A percentile compares a stretch with the other conserved stretches of the same genome.
Evolutionary conservation across 2,329 filamentous ascomycete species (phyloP).

Genomic region (Beauveria brongniartii): DNA sequence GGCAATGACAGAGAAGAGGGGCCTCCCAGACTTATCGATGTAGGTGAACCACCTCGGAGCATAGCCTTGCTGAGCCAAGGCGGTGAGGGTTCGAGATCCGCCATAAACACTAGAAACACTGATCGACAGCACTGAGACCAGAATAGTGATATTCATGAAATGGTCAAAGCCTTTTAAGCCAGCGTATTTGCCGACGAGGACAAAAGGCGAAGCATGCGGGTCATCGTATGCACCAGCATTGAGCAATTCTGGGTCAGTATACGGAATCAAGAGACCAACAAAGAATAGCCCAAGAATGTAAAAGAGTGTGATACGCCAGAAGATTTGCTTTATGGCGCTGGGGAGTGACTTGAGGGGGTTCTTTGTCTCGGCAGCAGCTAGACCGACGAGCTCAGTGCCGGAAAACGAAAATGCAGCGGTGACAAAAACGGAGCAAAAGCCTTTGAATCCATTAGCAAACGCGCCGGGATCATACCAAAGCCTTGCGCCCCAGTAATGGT

Average conservation of each 20-base stretch:
- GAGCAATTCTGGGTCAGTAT: slow-evolving; percentile 38
- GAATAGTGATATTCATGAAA: slow-evolving; percentile 52
- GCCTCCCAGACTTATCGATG: slow-evolving; percentile 49
- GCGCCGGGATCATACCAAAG: slow-evolving; percentile 43
- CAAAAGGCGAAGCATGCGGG: slow-evolving; percentile 42
- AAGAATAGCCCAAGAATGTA: slow-evolving; percentile 46
- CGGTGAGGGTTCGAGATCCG: slow-evolving; percentile 50
- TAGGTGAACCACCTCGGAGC: slow-evolving; percentile 49
- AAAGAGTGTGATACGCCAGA: slow-evolving; percentile 50
- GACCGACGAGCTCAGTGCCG: slow-evolving; percentile 66
- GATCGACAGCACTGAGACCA: slow-evolving; percentile 51
- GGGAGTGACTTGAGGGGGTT: slow-evolving; percentile 69
- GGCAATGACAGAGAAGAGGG: slow-evolving; percentile 39
- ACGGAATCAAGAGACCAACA: slow-evolving; percentile 41
- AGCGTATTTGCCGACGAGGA: slow-evolving; percentile 48
- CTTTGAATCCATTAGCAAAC: slow-evolving; percentile 68
- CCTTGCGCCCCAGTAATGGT: slow-evolving; percentile 40
- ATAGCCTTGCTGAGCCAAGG: slow-evolving; percentile 50
- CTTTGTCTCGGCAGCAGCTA: slow-evolving; percentile 62
- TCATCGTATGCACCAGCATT: slow-evolving; percentile 35
- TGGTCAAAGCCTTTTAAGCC: slow-evolving; percentile 42
- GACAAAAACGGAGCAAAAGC: slow-evolving; percentile 64
- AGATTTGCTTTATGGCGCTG: slow-evolving; percentile 73
- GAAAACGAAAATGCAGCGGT: slow-evolving; percentile 67
- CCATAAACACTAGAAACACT: slow-evolving; percentile 53